A percentile compares a stretch with the other conserved stretches of the same genome.
Evolutionary conservation across 2,329 filamentous ascomycete species (phyloP).

Genomic region (Aspergillus chevalieri): DNA sequence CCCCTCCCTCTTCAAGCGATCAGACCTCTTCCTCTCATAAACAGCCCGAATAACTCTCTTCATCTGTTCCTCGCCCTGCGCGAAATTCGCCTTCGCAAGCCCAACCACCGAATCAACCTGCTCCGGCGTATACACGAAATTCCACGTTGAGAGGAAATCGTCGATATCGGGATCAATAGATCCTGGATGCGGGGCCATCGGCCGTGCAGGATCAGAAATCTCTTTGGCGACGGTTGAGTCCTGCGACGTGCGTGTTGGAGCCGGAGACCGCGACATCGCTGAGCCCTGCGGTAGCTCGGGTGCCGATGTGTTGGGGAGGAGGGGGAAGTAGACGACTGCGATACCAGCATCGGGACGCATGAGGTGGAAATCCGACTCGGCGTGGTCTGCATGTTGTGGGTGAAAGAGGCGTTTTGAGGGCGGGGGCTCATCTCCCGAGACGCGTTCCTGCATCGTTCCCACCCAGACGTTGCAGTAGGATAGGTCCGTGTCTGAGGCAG

Average conservation of each 20-base stretch:
- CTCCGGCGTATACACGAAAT: slow-evolving; percentile 89
- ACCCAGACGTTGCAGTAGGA: slow-evolving; percentile 96
- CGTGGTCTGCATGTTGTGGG: slow-evolving; percentile 48
- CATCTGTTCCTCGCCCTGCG: slow-evolving; percentile 72
- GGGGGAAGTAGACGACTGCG: slow-evolving; percentile 82
- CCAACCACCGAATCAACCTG: slow-evolving; percentile 80
- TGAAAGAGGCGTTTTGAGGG: slow-evolving; percentile 46
- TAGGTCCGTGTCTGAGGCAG: slow-evolving; percentile 48
- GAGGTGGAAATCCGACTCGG: slow-evolving; percentile 61
- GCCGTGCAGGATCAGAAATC: slow-evolving; percentile 13
- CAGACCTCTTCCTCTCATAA: slow-evolving; percentile 81
- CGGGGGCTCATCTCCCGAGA: slow-evolving; percentile 48
- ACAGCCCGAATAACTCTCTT: slow-evolving; percentile 75
- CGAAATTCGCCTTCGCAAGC: slow-evolving; percentile 79
- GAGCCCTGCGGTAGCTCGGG: slow-evolving; percentile 22
- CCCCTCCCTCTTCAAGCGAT: slow-evolving; percentile 27
- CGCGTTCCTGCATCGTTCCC: slow-evolving; percentile 70
- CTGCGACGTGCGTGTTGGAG: slow-evolving; percentile 17
- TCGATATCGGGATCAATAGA: slow-evolving; percentile 71
- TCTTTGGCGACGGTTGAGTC: slow-evolving; percentile 9
- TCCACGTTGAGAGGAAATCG: slow-evolving; percentile 94
- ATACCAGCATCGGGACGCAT: slow-evolving; percentile 76
- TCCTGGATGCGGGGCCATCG: slow-evolving; percentile 49
- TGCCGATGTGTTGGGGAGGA: slow-evolving; percentile 65
- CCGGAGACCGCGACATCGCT: slow-evolving; percentile 16